Base-by-base conservation (phyloP, 306 rosid species). In the Senna siamea region DNA sequence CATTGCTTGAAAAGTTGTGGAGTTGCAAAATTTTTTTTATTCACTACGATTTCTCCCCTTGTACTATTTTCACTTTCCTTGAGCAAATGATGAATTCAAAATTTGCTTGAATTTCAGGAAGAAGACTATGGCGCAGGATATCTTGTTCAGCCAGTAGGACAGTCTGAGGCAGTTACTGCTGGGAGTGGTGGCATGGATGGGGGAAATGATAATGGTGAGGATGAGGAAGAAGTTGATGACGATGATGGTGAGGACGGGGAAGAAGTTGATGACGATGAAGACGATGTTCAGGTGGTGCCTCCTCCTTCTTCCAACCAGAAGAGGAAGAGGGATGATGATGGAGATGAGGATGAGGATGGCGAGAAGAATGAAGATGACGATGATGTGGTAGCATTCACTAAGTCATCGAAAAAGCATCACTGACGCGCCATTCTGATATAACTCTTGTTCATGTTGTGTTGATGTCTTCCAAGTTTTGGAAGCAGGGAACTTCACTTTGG, bases 131-230 rank as follows among this genome's bases (percentile, higher is more conserved):
- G 93, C 13, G 89, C 75, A 43, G 96, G 97, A 30, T 92, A 89
- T 79, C 83, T 89, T 20, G 96, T 92, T 77, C 97, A 89, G 81
- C 96, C 97, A 0, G 96, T 92, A 72, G 88, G 65, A 15, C 96
- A 88, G 62, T 65, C 84, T 0, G 95, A 81, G 63, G 86, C 82
- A 76, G 88, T 76, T 4, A 78, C 81, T 85, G 79, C 78, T 73
- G 91, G 73, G 14, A 85, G 19, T 63, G 78, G 67, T 58, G 92
- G 81, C 20, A 66, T 81, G 65, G 91, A 79, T 40, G 85, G 81
- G 1, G 90, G 70, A 66, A 80, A 92, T 9, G 90, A 87, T 26
- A 88, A 76, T 14, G 89, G 57, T 37, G 90, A 50, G 35, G 84
- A 87, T 44, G 87, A 62, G 18, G 88, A 81, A 8, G 88, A 79